Base-by-base conservation (phyloP, 306 rosid genomes). In the Castanea mollissima region DNA sequence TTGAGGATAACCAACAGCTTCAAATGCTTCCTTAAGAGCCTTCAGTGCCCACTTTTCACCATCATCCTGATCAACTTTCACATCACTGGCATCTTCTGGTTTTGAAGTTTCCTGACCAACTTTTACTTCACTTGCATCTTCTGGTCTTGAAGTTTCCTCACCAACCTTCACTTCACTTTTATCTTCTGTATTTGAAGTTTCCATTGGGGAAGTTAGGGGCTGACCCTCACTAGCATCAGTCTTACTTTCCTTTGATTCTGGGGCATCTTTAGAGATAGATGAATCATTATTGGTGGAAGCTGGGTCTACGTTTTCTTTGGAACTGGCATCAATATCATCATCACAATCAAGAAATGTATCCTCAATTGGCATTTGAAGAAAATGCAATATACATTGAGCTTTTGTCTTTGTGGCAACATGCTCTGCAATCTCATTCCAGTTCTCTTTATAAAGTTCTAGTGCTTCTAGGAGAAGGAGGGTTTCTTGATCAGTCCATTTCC, bases 401-500 rank as follows among this genome's bases (percentile, higher is more conserved):
- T 90, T 94, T 67, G 98, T 85, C 80, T 94, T 94, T 78, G 98
- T 94, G 59, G 97, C 98, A 79, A 94, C 98, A 57, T 92, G 98
- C 82, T 94, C 98, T 9, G 98, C 97, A 74, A 94, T 94, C 81
- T 94, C 98, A 79, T 80, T 94, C 98, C 98, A 94, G 81, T 94
- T 90, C 84, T 92, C 98, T 85, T 87, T 94, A 82, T 88, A 94
- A 71, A 94, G 91, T 80, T 94, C 98, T 78, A 94, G 82, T 82
- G 97, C 98, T 87, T 94, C 98, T 83, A 92, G 98, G 75, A 94
- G 98, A 78, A 94, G 92, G 68, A 94, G 97, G 20, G 98, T 94
- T 86, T 94, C 98, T 85, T 94, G 98, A 92, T 94, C 98, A 25
- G 98, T 92, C 98, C 98, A 94, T 75, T 92, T 92, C 78, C 98